These are phyloP conservation scores for Claviceps citrina DNA, from an alignment of 2,329 filamentous ascomycete genomes.

Conservation along the genomic window DNA sequence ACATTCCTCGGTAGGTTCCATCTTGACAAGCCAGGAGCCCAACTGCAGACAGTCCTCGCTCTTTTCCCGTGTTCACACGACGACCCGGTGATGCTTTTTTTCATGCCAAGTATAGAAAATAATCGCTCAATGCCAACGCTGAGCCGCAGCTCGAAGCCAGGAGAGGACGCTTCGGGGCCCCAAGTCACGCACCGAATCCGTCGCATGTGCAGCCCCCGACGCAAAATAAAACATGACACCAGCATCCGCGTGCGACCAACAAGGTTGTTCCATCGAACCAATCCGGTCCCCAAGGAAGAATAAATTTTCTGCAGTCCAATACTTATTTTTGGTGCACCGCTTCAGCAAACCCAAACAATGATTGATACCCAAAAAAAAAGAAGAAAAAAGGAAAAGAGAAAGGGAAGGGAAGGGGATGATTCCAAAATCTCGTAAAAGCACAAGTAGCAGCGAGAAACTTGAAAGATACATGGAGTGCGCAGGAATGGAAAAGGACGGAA, in stretches of 20 bases:
- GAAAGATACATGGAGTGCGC: not conserved
- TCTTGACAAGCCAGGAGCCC: no score
- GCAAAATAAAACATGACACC: not conserved
- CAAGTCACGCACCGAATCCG: not conserved
- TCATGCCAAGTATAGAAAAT: not conserved
- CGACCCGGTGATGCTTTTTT: not conserved
- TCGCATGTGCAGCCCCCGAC: not conserved
- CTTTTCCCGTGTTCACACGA: no score
- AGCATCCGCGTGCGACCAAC: not conserved
- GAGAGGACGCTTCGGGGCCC: not conserved
- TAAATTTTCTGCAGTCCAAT: not conserved
- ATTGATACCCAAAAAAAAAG: conserved; percentile 4
- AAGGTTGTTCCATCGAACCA: not conserved
- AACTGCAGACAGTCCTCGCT: no score
- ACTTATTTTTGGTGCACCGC: conserved; percentile 4
- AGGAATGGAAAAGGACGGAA: not conserved
- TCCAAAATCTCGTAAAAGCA: not conserved
- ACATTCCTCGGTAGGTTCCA: not conserved
- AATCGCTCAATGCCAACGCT: not conserved
- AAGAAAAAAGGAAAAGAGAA: not conserved
- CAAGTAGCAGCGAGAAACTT: no score
- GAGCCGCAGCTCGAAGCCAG: not conserved
- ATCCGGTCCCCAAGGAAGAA: not conserved
- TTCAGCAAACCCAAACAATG: conserved; percentile 2
- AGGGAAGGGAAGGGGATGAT: not conserved